phyloP scores from a whole-genome alignment of 768 basidiomycete species.

The Psilocybe azurescens region DNA sequence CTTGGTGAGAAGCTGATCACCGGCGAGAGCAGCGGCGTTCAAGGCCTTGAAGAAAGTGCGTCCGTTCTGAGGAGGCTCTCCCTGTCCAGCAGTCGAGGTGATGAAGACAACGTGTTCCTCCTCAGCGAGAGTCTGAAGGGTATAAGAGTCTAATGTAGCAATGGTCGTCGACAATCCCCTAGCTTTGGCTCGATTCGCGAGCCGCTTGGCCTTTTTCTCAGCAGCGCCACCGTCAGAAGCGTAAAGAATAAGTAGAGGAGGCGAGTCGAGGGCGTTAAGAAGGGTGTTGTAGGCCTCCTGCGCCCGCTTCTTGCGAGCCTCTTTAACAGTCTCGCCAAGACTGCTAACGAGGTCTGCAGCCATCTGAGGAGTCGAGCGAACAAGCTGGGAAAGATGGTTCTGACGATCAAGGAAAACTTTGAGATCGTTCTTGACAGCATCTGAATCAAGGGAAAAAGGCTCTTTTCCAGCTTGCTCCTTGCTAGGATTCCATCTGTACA shows the following conservation, averaged over 20 bases:
- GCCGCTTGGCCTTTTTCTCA: slow-evolving; percentile 94
- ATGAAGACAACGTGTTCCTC: slow-evolving; percentile 85
- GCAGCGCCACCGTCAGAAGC: slow-evolving; percentile 95
- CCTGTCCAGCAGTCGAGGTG: slow-evolving; percentile 95
- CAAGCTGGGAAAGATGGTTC: slow-evolving; percentile 95
- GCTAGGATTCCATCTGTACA: slow-evolving; percentile 96
- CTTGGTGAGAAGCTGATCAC: slow-evolving; percentile 63
- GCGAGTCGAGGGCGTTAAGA: slow-evolving; percentile 83
- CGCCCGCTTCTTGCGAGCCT: slow-evolving; percentile 82
- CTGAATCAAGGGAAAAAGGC: slow-evolving; percentile 92
- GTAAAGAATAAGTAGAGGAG: slow-evolving; percentile 88
- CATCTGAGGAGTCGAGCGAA: slow-evolving; percentile 78
- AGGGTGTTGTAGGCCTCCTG: slow-evolving; percentile 86
- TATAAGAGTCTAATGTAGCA: slow-evolving; percentile 80
- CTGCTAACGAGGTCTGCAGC: slow-evolving; percentile 84
- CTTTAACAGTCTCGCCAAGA: slow-evolving; percentile 83
- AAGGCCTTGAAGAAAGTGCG: slow-evolving; percentile 87
- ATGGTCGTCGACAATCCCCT: slow-evolving; percentile 82
- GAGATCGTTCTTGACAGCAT: slow-evolving; percentile 92
- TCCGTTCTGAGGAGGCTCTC: slow-evolving; percentile 97
- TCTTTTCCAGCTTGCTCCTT: slow-evolving; percentile 79
- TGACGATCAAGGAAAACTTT: slow-evolving; percentile 94
- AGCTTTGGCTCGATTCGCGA: slow-evolving; percentile 81
- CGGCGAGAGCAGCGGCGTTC: slow-evolving; percentile 65
- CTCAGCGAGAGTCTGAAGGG: slow-evolving; percentile 73